Evolutionary conservation across 2,329 filamentous ascomycete species (phyloP).

Genomic region (Pseudopithomyces chartarum): DNA sequence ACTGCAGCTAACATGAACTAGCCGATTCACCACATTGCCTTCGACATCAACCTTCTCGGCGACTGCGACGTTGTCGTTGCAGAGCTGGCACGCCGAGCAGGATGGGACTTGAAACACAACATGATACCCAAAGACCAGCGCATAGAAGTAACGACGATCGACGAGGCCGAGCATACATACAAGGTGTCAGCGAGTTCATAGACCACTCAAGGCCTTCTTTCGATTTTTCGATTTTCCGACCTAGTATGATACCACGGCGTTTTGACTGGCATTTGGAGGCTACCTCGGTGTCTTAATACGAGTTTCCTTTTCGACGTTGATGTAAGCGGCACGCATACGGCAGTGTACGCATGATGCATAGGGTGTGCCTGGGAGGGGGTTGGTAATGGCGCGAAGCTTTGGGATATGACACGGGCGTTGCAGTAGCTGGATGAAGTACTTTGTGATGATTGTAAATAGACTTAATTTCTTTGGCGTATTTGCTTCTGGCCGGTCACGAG

Average conservation of each 20-base stretch:
- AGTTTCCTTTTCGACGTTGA: not conserved
- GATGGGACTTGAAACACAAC: slow-evolving; percentile 80
- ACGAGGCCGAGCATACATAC: slow-evolving; percentile 36
- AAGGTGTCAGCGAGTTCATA: slow-evolving; percentile 24
- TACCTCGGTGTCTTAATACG: not conserved
- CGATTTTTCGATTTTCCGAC: not conserved
- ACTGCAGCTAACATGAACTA: slow-evolving; percentile 33
- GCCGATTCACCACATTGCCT: slow-evolving; percentile 86
- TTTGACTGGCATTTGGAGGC: slow-evolving; percentile 1
- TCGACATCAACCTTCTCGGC: slow-evolving; percentile 94
- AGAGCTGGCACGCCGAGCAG: slow-evolving; percentile 80
- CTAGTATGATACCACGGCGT: slow-evolving; percentile 4
- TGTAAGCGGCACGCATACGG: not conserved
- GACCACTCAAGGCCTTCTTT: not conserved
- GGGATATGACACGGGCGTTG: not conserved
- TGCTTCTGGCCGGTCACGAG: not conserved
- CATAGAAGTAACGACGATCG: slow-evolving; percentile 57
- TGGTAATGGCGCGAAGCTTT: not conserved
- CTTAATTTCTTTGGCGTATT: not conserved
- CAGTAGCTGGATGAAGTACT: not conserved
- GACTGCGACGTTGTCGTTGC: slow-evolving; percentile 90
- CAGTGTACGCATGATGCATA: not conserved
- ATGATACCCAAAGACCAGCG: slow-evolving; percentile 76
- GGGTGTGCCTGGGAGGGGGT: not conserved
- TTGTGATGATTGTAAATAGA: not conserved